Evolutionary conservation across 495 filamentous ascomycete species (phyloP), one percentile per base, ranked within the genome.

Genomic region (Xanthoparmelia taractica): DNA sequence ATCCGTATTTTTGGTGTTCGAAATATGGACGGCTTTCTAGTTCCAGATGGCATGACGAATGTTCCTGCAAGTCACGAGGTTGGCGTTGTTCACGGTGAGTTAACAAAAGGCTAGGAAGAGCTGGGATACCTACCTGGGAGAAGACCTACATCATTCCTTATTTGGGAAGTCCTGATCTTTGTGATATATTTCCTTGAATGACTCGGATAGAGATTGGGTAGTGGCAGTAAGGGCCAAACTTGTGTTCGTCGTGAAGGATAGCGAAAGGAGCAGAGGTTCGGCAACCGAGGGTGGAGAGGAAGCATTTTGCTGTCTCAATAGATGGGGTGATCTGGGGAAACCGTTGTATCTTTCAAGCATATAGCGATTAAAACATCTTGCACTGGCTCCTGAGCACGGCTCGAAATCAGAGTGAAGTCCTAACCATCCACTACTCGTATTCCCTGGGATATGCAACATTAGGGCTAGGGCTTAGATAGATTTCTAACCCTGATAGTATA

Each of bases 11-110:
- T 64, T 33, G 81, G 83, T 10, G 73, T 64, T 12, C 66, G 47
- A 71, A 86, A 81, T 48, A 86, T 66, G 7, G 82, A 82, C 13
- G 85, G 84, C 66, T 80, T 72, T 58, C 84, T 81, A 40, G 67
- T 70, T 73, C 81, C 79, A 17, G 79, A 73, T n/a, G 84, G 85
- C 72, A 76, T 78, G 27, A 88, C 74, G 65, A 85, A 86, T 8
- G 85, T 87, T 23, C 70, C 79, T 81, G 43, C 20, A 38, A 4
- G n/a, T 17, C 33, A 59, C 70, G 31, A 25, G 25, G 59, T 61
- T 29, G 25, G 48, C 36, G 20, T 13, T 41, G 25, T 2, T 7
- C 29, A 61, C 11, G 37, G 43, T 13, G 40, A 25, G 23, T 20
- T 8, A 23, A 4, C 37, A 45, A 10, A 31, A 31, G 40, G 23